A percentile compares a stretch with the other conserved stretches of the same genome.
These are phyloP conservation scores for Podospora didyma DNA, from an alignment of 495 filamentous ascomycete genomes.

Conservation along the genomic window DNA sequence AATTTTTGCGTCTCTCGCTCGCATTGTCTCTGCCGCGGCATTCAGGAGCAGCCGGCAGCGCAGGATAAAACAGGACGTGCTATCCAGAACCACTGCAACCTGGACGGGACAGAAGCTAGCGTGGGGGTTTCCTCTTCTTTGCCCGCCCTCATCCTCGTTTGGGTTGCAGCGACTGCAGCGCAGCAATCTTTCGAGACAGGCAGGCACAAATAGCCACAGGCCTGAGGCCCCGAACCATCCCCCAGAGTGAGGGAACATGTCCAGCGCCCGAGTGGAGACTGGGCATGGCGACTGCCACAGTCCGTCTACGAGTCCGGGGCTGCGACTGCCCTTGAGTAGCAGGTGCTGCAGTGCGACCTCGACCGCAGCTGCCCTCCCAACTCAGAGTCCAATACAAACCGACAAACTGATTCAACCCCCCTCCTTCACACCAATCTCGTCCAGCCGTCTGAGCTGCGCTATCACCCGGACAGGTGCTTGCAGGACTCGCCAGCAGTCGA, in stretches of 20 bases:
- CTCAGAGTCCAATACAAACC: not conserved
- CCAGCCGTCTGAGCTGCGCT: conserved; percentile 11
- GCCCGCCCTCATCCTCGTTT: not conserved
- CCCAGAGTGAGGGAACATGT: not conserved
- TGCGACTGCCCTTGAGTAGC: too few species aligned
- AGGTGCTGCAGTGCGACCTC: conserved; percentile 17
- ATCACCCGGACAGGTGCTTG: too few species aligned
- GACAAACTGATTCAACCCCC: not conserved
- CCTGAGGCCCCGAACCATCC: not conserved
- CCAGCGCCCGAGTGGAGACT: not conserved
- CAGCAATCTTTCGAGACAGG: not conserved
- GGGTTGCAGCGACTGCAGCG: not conserved
- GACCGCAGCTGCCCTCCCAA: not conserved
- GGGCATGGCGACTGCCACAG: conserved; percentile 11
- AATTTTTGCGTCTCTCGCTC: conserved; percentile 4
- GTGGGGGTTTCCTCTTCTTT: conserved; percentile 15
- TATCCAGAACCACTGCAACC: conserved; percentile 11
- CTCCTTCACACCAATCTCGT: not conserved
- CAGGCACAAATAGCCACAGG: not conserved
- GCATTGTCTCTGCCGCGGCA: conserved; percentile 13
- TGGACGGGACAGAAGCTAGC: conserved; percentile 2
- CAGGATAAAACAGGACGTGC: conserved; percentile 22
- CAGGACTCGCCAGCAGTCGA: not conserved
- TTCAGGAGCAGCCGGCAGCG: conserved; percentile 13
- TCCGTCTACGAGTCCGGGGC: too few species aligned